Conservation (phyloP, 176 grass and related monocot genomes). For the Avena atlantica region DNA sequence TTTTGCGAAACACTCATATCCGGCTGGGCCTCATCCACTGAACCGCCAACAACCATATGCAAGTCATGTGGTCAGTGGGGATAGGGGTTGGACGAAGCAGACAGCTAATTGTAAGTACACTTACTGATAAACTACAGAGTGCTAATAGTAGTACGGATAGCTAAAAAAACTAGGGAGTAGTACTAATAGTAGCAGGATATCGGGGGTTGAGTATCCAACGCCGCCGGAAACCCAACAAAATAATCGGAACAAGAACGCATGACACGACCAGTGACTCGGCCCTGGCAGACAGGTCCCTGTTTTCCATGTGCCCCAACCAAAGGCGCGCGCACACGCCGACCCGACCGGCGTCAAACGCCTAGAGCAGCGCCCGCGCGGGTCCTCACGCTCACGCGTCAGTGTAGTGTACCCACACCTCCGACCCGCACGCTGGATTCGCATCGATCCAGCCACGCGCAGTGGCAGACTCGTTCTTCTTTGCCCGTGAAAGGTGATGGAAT, state of each 20-base stretch:
- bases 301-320: slow-evolving; percentile 18
- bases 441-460: not conserved
- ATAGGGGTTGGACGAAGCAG: not conserved
- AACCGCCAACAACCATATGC: not conserved
- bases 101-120: not conserved
- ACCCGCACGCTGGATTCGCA: not conserved
- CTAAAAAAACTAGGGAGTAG: not conserved
- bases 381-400: not conserved
- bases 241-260: not conserved
- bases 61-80: not conserved
- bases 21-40: too few relatives aligned
- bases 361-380: not conserved
- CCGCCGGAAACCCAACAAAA: not conserved
- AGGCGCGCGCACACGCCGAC: not conserved
- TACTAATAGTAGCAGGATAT: not conserved
- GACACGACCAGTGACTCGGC: not conserved
- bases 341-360: not conserved
- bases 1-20: too few relatives aligned
- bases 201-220: not conserved
- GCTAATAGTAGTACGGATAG: too few relatives aligned
- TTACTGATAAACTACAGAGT: not conserved
- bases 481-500: not conserved
- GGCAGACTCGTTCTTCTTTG: not conserved
- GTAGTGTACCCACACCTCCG: too few relatives aligned
- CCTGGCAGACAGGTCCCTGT: not conserved